Conservation (phyloP, 2,329 filamentous ascomycete genomes). For the Neofusicoccum sp. region DNA sequence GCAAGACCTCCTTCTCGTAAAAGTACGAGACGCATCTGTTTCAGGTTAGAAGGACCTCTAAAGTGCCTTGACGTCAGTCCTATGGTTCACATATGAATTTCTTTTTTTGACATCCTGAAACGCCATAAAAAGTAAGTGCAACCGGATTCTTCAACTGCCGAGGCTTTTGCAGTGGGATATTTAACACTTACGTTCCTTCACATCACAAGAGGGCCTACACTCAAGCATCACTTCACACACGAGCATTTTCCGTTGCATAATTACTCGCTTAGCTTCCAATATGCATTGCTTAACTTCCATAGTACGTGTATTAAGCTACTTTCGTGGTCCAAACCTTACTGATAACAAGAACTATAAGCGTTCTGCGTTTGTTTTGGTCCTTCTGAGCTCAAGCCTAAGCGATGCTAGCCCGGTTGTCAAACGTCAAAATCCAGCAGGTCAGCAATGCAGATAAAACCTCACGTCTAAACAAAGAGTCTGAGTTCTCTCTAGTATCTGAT, state of each 20-base stretch:
- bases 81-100: neutral
- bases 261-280: too few relatives aligned
- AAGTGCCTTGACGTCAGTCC: neutral
- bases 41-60: neutral
- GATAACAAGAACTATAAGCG: neutral
- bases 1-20: neutral
- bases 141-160: too few relatives aligned
- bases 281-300: too few relatives aligned
- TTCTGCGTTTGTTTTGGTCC: neutral
- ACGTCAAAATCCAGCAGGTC: neutral
- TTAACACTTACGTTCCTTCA: too few relatives aligned
- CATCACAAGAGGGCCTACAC: too few relatives aligned
- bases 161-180: too few relatives aligned
- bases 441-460: neutral
- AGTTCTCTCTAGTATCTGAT: neutral
- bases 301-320: neutral
- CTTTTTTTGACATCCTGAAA: neutral
- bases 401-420: neutral
- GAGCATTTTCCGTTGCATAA: too few relatives aligned
- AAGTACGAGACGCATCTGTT: neutral
- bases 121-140: too few relatives aligned
- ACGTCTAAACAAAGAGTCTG: neutral
- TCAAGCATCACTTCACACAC: too few relatives aligned
- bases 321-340: neutral
- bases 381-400: neutral